Base-by-base conservation (phyloP, 1,284 basidiomycete species). In the Coniophora puteana region DNA sequence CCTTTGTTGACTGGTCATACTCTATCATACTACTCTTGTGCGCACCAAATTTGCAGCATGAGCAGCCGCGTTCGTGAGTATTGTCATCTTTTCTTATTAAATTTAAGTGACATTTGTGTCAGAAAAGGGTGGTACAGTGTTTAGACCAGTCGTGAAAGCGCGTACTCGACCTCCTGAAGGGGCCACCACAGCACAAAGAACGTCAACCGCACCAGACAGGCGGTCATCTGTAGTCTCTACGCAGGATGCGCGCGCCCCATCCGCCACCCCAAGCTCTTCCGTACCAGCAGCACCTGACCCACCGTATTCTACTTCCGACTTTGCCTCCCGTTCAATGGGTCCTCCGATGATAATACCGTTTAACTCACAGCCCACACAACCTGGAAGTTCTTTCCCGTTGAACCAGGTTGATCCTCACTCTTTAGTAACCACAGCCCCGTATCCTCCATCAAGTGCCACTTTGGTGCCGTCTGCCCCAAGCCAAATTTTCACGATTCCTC, bases 21-120 rank as follows among this genome's bases (percentile, higher is more conserved):
- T 27, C 40, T 27, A 13, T 12, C 13, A 24, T 10, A 17, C 20
- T 29, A 14, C 29, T 11, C 21, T 22, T 40, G 25, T 11, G 28
- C 42, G 34, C 14, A 17, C 16, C 34, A 36, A 24, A 18, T 24
- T 18, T 35, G n/a, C 26, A 34, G 40, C 27, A 88, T 87, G 85
- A 83, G 80, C 30, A 83, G 77, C 47, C 78, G 85, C 58, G 84
- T 88, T 60, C 84, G 85, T 88, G 56, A 74, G 84, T 76, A 43
- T 37, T 40, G 41, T n/a, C 29, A 5, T 6, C 27, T 26, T 25
- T 41, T 13, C 23, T 35, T 11, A 11, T 27, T 28, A 36, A 23
- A 38, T 25, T 30, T 44, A 27, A 23, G 16, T 34, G 43, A 51
- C 42, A 40, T 23, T 20, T 11, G 13, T 21, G 37, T 18, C 51